Conservation (phyloP, 2,329 filamentous ascomycete species). For the Aspergillus sp. region DNA sequence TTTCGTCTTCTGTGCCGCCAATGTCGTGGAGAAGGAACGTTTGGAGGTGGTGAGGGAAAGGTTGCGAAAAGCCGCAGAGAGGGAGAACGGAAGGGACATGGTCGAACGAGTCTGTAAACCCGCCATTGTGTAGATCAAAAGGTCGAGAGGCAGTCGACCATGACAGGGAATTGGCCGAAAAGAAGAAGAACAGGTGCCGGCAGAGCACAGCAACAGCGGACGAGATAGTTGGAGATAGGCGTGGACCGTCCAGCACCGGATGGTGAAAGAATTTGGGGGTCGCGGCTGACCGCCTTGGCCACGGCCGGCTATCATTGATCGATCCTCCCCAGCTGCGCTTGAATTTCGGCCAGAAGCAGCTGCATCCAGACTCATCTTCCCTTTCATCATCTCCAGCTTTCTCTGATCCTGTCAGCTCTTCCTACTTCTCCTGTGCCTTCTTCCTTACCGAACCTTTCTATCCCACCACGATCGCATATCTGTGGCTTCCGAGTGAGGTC, state of each 20-base stretch:
- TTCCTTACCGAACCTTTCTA: not conserved
- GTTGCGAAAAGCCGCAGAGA: constrained; percentile 41
- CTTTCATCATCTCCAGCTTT: constrained; percentile 11
- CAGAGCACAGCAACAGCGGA: not conserved
- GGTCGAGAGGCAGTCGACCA: constrained; percentile 14
- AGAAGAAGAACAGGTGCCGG: not conserved
- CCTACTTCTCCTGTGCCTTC: constrained; percentile 13
- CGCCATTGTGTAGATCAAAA: constrained; percentile 31
- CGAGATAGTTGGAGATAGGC: not conserved
- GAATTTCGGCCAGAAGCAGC: constrained; percentile 38
- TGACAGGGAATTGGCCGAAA: constrained; percentile 14
- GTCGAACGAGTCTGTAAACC: constrained; percentile 30
- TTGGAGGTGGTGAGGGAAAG: constrained; percentile 41
- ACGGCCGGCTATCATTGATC: constrained; percentile 30
- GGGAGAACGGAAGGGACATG: constrained; percentile 37
- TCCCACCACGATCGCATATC: not conserved
- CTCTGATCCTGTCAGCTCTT: constrained; percentile 6
- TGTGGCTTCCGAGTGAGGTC: constrained; percentile 29
- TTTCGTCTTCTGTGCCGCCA: constrained; percentile 33
- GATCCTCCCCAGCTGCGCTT: constrained; percentile 28
- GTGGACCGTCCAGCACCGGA: constrained; percentile 1
- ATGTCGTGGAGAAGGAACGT: constrained; percentile 42
- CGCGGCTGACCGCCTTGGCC: constrained; percentile 38
- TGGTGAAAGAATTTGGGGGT: constrained; percentile 36
- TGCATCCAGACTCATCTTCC: constrained; percentile 16